Evolutionary conservation across 805 yeast species (phyloP).

Genomic region (Lipomyces mesembrius): DNA sequence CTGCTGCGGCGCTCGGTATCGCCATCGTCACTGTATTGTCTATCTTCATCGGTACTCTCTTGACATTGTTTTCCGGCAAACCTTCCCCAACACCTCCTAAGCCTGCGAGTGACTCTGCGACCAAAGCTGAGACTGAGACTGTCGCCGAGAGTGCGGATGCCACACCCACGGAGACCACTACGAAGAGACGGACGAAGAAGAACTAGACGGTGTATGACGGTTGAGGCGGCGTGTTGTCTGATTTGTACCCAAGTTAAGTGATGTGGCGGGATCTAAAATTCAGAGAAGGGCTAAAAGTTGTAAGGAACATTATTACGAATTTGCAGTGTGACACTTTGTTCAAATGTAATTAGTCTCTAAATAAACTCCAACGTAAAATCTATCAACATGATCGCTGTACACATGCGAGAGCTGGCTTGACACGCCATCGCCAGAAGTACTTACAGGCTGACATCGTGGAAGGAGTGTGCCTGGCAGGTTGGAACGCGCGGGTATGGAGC

Average conservation of each 20-base stretch:
- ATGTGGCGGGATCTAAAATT: background rate
- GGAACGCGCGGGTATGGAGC: too few species aligned
- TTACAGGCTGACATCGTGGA: too few species aligned
- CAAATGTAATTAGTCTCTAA: background rate
- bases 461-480: too few species aligned
- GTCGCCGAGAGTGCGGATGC: conserved; percentile 17
- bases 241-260: background rate
- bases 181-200: conserved; percentile 28
- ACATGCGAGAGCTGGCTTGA: too few species aligned
- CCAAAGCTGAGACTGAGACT: conserved; percentile 12
- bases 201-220: background rate
- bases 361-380: background rate
- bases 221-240: background rate
- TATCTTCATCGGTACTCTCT: conserved; percentile 41
- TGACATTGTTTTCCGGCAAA: conserved; percentile 26
- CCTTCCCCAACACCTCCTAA: conserved; percentile 8
- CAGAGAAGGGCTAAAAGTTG: background rate
- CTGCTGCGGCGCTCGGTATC: conserved; percentile 43
- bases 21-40: conserved; percentile 39
- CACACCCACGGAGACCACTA: conserved; percentile 17
- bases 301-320: background rate
- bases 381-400: background rate
- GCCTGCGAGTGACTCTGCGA: conserved; percentile 12
- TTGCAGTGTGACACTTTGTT: background rate
- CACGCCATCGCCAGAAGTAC: too few species aligned